These are phyloP conservation scores for Fraxinus platypoda DNA, from an alignment of 305 asterid species.

Conservation along the genomic window DNA sequence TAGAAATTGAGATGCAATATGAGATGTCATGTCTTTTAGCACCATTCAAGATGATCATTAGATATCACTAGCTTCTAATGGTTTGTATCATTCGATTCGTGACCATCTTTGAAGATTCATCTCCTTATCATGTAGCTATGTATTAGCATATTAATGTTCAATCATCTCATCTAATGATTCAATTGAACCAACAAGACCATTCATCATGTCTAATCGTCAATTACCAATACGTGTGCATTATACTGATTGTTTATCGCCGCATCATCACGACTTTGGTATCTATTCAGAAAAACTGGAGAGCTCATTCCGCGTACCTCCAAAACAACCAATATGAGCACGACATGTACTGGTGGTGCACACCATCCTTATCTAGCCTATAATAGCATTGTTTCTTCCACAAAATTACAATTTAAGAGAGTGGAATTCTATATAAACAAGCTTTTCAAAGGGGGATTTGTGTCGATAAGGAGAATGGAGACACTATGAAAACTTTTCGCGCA, in stretches of 20 bases:
- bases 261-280: background rate
- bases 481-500: background rate
- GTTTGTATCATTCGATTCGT: background rate
- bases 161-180: background rate
- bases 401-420: background rate
- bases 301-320: background rate
- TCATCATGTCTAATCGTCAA: background rate
- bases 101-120: background rate
- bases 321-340: background rate
- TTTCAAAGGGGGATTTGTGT: background rate
- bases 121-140: background rate
- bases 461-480: background rate
- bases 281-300: background rate
- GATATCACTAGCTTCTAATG: background rate
- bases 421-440: background rate
- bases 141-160: background rate
- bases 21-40: background rate
- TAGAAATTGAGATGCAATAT: background rate
- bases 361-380: background rate
- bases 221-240: background rate
- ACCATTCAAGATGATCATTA: background rate
- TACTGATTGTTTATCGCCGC: background rate
- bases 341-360: background rate
- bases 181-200: background rate
- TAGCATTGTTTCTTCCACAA: background rate